Evolutionary conservation across 345 rosid species (phyloP), one percentile per base, ranked within the genome.

Genomic region (Murraya paniculata): DNA sequence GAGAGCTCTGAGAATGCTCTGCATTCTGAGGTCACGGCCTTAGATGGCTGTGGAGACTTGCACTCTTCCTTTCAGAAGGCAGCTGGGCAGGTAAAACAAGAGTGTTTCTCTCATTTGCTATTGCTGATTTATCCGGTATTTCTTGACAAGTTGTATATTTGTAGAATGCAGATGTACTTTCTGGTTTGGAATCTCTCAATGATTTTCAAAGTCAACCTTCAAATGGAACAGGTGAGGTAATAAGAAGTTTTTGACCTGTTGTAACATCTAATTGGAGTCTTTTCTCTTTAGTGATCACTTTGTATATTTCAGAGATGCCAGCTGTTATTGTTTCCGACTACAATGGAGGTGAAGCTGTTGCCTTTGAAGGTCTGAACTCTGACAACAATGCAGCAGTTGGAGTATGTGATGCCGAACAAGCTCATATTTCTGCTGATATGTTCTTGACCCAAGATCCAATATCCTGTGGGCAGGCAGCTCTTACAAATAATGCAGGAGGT

Each of bases 111-210:
- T 70, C 68, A 16, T n/a, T 61, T 72, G 36, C 28, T 62, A 35
- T 74, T 57, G 41, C 22, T 28, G 7, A 31, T 57, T 66, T 18
- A 14, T n/a, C 19, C 1, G 14, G 4, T 28, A 25, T 9, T 60
- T 62, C 41, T 30, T 62, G 68, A 72, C 31, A 55, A 64, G n/a
- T 48, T 60, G 35, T 80, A 39, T 41, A 33, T 62, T 71, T 78
- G 64, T 79, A 85, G 86, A 83, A 55, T 83, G 83, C 80, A 39
- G 88, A 79, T 28, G 67, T 79, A 65, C 60, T 70, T 74, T 77
- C 73, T 25, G 86, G 82, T 41, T 71, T 83, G 80, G 85, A 81
- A 59, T 41, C 72, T 45, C 57, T 78, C 65, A 75, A 79, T 57
- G 77, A 79, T 66, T 73, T 79, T 70, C 39, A 53, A 60, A 74